Percentiles rank a stretch among this genome's conserved stretches.
Evolutionary conservation across 139 green algal species (phyloP).

Genomic region (Mesotaenium endlicherianum): DNA sequence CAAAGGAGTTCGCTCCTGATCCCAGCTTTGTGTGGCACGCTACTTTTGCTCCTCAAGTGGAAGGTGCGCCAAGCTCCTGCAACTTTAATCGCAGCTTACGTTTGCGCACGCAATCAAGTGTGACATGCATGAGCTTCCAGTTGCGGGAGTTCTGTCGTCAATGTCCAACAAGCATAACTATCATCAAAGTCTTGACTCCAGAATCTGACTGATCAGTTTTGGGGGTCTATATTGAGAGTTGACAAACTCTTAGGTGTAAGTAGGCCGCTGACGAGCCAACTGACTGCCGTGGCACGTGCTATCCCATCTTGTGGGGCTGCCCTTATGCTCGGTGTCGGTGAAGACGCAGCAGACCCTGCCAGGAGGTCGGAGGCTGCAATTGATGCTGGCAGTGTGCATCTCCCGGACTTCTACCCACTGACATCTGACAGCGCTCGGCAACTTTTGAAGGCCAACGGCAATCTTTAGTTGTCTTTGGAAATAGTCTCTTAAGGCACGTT

Average conservation of each 20-base stretch:
- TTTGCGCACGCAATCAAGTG: background rate
- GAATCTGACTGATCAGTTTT: too few relatives aligned
- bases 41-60: background rate
- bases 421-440: background rate
- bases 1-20: background rate
- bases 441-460: background rate
- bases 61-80: too few relatives aligned
- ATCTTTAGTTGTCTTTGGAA: conserved; percentile 34
- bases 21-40: background rate
- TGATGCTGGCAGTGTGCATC: conserved; percentile 35
- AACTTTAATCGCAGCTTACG: background rate
- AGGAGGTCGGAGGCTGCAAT: background rate
- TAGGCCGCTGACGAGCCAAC: too few relatives aligned
- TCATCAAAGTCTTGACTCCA: too few relatives aligned
- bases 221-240: too few relatives aligned
- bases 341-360: background rate
- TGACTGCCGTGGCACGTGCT: background rate
- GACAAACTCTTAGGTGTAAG: too few relatives aligned
- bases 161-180: background rate
- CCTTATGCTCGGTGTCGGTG: background rate
- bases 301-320: background rate
- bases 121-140: background rate
- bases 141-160: background rate
- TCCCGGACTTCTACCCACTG: conserved; percentile 42
- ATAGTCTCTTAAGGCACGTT: conserved; percentile 41